phyloP scores from a whole-genome alignment of 768 basidiomycete species.

The Hericium alpestre region DNA sequence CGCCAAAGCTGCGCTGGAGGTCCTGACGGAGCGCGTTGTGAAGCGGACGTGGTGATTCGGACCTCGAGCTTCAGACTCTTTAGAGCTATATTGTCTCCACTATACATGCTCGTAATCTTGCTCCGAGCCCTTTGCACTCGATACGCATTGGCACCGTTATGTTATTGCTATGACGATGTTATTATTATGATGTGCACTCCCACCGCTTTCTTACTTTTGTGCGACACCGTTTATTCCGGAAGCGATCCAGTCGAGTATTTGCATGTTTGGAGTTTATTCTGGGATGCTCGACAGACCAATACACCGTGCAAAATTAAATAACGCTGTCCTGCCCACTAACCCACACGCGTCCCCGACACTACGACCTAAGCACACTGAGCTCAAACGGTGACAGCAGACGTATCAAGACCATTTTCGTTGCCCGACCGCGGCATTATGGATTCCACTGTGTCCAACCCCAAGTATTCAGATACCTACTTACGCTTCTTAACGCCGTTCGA shows the following conservation, averaged over 20 bases:
- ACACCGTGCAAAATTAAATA: background rate
- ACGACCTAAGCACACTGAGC: background rate
- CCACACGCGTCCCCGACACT: background rate
- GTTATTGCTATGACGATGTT: background rate
- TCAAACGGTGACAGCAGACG: background rate
- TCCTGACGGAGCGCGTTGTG: conserved; percentile 57
- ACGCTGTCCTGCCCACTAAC: background rate
- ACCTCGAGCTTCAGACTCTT: background rate
- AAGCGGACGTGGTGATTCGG: conserved; percentile 40
- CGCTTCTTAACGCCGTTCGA: conserved; percentile 58
- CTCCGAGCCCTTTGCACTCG: no score
- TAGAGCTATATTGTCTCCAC: background rate
- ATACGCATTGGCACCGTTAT: background rate
- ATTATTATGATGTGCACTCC: background rate
- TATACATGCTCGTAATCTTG: background rate
- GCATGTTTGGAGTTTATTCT: background rate
- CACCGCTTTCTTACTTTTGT: background rate
- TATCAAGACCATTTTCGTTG: background rate
- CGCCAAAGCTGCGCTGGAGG: conserved; percentile 65
- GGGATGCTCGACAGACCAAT: background rate
- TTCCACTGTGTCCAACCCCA: background rate
- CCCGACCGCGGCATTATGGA: background rate
- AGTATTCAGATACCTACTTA: conserved; percentile 30
- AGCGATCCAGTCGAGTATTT: background rate
- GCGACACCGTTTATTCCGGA: background rate